Percentiles rank a stretch among this genome's conserved stretches.
These are phyloP conservation scores for Nakazawaea molendinolei DNA, from an alignment of 805 yeast genomes.

Conservation along the genomic window DNA sequence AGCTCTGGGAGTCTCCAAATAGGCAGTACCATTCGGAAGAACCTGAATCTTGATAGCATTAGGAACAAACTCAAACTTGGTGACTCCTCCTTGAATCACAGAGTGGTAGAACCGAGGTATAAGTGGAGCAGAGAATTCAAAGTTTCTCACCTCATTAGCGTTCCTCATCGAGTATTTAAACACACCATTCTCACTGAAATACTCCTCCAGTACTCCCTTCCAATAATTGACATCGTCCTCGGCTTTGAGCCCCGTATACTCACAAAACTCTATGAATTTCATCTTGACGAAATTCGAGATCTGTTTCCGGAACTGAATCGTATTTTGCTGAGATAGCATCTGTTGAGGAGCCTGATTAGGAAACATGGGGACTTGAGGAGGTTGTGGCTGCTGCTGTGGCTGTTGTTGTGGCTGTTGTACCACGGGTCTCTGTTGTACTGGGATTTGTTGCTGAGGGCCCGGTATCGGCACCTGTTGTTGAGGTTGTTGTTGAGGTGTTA, in stretches of 20 bases:
- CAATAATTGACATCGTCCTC: conserved; percentile 35
- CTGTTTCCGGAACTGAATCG: conserved; percentile 13
- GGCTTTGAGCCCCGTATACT: conserved; percentile 13
- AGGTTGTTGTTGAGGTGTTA: no score
- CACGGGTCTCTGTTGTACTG: conserved; percentile 11
- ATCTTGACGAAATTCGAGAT: conserved; percentile 15
- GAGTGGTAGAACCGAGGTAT: conserved; percentile 59
- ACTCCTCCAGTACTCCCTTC: conserved; percentile 41
- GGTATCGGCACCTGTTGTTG: conserved; percentile 2
- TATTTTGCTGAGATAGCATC: conserved; percentile 4
- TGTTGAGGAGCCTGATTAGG: conserved; percentile 1
- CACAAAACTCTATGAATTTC: conserved; percentile 15
- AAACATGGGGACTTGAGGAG: conserved; percentile 1
- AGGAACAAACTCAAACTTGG: conserved; percentile 44
- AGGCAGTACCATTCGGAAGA: conserved; percentile 44
- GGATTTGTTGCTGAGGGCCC: conserved; percentile 7
- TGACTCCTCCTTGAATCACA: conserved; percentile 44
- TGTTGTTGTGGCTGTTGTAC: conserved; percentile 12
- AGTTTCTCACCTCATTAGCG: conserved; percentile 41
- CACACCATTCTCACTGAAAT: conserved; percentile 45
- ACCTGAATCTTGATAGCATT: conserved; percentile 44
- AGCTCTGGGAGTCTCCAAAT: conserved; percentile 46
- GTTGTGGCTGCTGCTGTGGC: background rate
- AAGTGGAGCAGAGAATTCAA: conserved; percentile 56
- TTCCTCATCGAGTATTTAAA: conserved; percentile 40